These are phyloP conservation scores for Aspergillus thermomutatus DNA, from an alignment of 2,329 filamentous ascomycete genomes.

Conservation along the genomic window DNA sequence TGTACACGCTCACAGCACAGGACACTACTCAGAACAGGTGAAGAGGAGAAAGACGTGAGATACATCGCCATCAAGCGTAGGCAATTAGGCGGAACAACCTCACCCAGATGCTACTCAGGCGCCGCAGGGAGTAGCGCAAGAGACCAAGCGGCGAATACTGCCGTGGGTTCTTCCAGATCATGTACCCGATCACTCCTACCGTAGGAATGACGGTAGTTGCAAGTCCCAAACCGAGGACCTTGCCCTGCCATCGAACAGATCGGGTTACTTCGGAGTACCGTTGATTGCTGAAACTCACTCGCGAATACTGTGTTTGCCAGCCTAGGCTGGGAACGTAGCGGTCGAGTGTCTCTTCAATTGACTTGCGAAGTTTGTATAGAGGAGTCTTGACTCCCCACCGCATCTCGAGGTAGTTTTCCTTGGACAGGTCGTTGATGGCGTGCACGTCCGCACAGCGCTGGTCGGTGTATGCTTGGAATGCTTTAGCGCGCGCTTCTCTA, in stretches of 20 bases:
- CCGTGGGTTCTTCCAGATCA: conserved; percentile 30
- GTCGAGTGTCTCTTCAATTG: conserved; percentile 77
- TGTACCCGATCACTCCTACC: conserved; percentile 26
- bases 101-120: conserved; percentile 15
- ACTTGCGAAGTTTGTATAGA: conserved; percentile 77
- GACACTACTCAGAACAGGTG: not conserved
- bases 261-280: conserved; percentile 78
- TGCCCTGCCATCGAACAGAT: conserved; percentile 66
- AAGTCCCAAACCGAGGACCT: conserved; percentile 49
- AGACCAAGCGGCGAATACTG: conserved; percentile 17
- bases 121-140: conserved; percentile 12
- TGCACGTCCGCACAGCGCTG: conserved; percentile 74
- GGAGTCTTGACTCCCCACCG: conserved; percentile 75
- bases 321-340: conserved; percentile 72
- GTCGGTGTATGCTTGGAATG: conserved; percentile 71
- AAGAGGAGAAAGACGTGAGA: not conserved
- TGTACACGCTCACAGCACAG: not conserved
- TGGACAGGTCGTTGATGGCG: conserved; percentile 86
- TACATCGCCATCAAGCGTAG: not conserved
- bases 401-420: conserved; percentile 95
- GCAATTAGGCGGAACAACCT: conserved; percentile 4
- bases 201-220: conserved; percentile 26
- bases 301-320: conserved; percentile 88
- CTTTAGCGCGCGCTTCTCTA: conserved; percentile 36
- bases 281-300: conserved; percentile 92